Conservation (phyloP, 257 asterid species). For the Solanum acaule region DNA sequence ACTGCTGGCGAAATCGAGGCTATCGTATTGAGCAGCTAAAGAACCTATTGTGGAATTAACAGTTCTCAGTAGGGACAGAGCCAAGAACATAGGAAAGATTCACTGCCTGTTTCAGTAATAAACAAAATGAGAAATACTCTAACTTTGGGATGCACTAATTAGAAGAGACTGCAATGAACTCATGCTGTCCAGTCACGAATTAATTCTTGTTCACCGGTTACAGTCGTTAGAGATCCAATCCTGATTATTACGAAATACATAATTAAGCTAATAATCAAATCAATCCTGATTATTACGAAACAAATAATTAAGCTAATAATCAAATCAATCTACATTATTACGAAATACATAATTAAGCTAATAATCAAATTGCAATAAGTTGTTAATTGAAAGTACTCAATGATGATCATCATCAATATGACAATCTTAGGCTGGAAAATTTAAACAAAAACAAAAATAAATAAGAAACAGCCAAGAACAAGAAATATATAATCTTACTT, state of each 20-base stretch:
- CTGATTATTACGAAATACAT: conserved; percentile 20
- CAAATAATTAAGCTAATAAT: too few species aligned
- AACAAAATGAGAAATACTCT: background rate
- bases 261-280: background rate
- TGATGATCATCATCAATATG: background rate
- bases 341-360: background rate
- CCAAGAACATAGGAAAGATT: background rate
- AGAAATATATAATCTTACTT: too few species aligned
- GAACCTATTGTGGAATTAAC: background rate
- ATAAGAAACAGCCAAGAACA: too few species aligned
- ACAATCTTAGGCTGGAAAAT: conserved; percentile 31
- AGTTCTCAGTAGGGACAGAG: background rate
- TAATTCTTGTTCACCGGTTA: background rate
- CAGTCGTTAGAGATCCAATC: conserved; percentile 23
- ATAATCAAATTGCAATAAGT: background rate
- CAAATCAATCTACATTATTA: too few species aligned
- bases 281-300: too few species aligned
- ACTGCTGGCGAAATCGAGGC: conserved; percentile 33
- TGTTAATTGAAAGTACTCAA: background rate
- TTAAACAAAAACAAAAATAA: background rate
- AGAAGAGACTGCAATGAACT: conserved; percentile 21
- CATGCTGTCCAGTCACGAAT: conserved; percentile 11
- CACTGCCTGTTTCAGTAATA: background rate
- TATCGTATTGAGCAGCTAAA: conserved; percentile 16
- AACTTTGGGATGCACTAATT: conserved; percentile 17